Evolutionary conservation across 495 filamentous ascomycete species (phyloP), one percentile per base, ranked within the genome.

Genomic region (Penicillium ucsense): DNA sequence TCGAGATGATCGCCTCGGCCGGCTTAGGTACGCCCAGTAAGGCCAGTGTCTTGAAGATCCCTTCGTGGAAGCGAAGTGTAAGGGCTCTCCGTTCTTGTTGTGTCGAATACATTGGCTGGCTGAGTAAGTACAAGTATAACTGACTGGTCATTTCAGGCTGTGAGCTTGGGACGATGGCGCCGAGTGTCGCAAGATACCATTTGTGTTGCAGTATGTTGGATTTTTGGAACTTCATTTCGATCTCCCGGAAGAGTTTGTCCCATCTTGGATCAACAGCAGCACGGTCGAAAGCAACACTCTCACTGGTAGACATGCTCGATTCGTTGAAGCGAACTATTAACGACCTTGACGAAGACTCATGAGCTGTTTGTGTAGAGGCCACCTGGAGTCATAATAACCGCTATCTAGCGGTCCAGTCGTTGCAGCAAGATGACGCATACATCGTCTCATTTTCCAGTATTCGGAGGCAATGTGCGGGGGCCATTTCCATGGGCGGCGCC

Each of bases 11-110:
- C 1, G 69, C 60, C 40, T 70, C 68, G 3, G 67, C 31, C 2
- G 70, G 65, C 47, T 66, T 70, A 49, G 65, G 68, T 1, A 74
- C 61, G 3, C 68, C 68, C 30, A 72, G 47, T 3, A 74, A 60
- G 2, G 56, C 52, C 9, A 74, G 57, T 12, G 55, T 56, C 42
- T 74, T 71, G 31, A 76, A 60, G 3, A 74, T 52, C 1, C 54
- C 56, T 47, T 74, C 68, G n/a, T 70, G 58, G 7, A 74, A 56
- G 4, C 71, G 61, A 3, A 67, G 61, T 8, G 72, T 52, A 4
- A 74, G 55, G 4, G 48, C 53, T 49, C 64, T 51, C 27, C 72
- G 66, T 7, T 60, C 50, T 8, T 54, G 50, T 3, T 57, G 27
- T 2, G 53, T 63, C 0, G 55, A 42, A 46, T 60, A 69, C 12